Evolutionary conservation across 2,329 filamentous ascomycete species (phyloP), one percentile per base, ranked within the genome.

Genomic region (Rhynchosporium agropyri): DNA sequence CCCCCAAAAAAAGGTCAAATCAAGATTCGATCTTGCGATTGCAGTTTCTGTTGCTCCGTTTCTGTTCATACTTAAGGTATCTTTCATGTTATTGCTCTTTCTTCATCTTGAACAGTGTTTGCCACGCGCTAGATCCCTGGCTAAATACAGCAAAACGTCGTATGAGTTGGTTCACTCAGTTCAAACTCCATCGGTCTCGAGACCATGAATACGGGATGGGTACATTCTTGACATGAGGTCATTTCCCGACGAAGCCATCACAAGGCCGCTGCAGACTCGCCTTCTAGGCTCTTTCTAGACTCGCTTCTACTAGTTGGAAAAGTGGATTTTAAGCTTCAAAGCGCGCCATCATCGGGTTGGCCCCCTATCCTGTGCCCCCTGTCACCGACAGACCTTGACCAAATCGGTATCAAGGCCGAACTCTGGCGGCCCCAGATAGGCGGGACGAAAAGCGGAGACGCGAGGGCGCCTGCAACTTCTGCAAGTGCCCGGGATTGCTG

Each of bases 381-480:
- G 57, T 63, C 62, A 29, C 20, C 20, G 28, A 43, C 49, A 33
- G 46, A 54, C 9, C 54, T 60, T 62, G 65, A 65, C 61, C 59
- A 50, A 65, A 65, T 51, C 51, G 54, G 65, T 61, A 15, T 26
- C 12, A 61, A 8, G 49, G 1, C 63, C 65, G 65, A 60, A 51
- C 57, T 51, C 63, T 61, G 36, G 13, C 38, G 29, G 31, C 28
- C 40, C 38, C 33, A 49, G 62, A 62, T 64, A 62, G 62, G 62
- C 56, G 54, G 33, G 49, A 45, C 54, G 54, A 9, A 13, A 43
- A 29, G 8, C 15, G 36, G 15, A n/a, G 40, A 31, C n/a, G 33
- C 26, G 26, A 26, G 26, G 3, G 9, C 40, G 48, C 42, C 20
- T 20, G 20, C 20, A 20, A 20, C 20, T 20, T 33, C 29, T 51